Percentiles rank a stretch among this genome's conserved stretches.
Conservation (phyloP, 2,329 filamentous ascomycete genomes). For the Chaetothyriales sp. region DNA sequence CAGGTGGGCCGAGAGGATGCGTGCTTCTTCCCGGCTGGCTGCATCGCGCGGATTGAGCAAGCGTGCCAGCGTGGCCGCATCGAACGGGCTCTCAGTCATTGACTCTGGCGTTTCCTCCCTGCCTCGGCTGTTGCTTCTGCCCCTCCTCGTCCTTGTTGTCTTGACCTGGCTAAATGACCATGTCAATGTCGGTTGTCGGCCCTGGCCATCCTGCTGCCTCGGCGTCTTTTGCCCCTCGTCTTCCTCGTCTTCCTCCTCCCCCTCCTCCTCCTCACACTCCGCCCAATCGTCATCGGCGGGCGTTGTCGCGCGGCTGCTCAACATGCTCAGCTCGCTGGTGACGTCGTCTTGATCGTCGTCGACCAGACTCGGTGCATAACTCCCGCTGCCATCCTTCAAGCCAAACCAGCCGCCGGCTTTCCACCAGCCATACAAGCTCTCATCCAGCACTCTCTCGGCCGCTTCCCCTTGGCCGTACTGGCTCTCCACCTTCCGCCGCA, state of each 20-base stretch:
- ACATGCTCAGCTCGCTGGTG: conserved; percentile 69
- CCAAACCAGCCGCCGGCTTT: conserved; percentile 74
- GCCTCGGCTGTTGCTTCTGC: conserved; percentile 15
- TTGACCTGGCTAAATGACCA: conserved; percentile 15
- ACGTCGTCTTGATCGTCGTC: conserved; percentile 51
- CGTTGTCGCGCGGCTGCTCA: conserved; percentile 34
- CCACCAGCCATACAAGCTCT: conserved; percentile 73
- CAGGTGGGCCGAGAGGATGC: conserved; percentile 67
- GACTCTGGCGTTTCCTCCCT: conserved; percentile 27
- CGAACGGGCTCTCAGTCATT: conserved; percentile 50
- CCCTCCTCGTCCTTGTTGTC: conserved; percentile 4
- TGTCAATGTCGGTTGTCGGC: conserved; percentile 20
- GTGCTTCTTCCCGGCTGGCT: conserved; percentile 69
- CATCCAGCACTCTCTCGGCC: conserved; percentile 52
- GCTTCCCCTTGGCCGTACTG: conserved; percentile 18
- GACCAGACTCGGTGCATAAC: conserved; percentile 48
- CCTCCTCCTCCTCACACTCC: conserved; percentile 25
- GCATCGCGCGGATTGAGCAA: conserved; percentile 67
- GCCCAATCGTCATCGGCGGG: conserved; percentile 36
- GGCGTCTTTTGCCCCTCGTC: conserved; percentile 53
- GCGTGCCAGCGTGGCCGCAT: conserved; percentile 56
- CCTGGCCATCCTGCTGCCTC: conserved; percentile 55
- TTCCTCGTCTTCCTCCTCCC: too few species aligned
- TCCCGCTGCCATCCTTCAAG: conserved; percentile 63
- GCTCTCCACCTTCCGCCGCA: conserved; percentile 47